Evolutionary conservation across 352 stramenopile species (phyloP), one percentile per base, ranked within the genome.

Genomic region (Phytophthora aleatoria): DNA sequence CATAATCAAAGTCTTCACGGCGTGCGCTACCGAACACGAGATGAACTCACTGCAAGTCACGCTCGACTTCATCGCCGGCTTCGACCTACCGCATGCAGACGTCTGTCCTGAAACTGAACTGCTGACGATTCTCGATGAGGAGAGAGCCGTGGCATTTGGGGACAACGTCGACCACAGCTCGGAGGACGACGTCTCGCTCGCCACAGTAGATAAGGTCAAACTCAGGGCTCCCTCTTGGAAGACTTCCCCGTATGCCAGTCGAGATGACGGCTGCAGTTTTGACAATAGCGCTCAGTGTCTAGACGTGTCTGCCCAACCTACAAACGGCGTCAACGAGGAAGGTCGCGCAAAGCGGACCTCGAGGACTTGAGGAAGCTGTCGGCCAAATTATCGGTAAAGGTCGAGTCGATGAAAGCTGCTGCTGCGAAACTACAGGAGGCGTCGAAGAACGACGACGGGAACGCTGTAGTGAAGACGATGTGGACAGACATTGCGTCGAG

Each of bases 341-440:
- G 31, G 0, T 48, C 64, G 4, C 57, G 57, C 1, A 71, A 71
- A 45, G 57, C 67, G 0, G 64, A 71, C 20, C 66, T 71, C 42
- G 42, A 7, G 2, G 44, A 67, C 13, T 31, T 71, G 10, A 26
- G n/a, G 9, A 54, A 50, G 27, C 7, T 49, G 8, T 20, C 41
- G 2, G 11, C 9, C 1, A 30, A 33, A 12, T 28, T 71, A 2
- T 28, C 64, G 1, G 28, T 48, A 6, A 62, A 49, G 8, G 12
- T 71, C 2, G 7, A 63, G 24, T 8, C 5, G 1, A 43, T 67
- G 38, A 45, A 62, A 24, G 8, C 44, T 0, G 42, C 35, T 30
- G 20, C 35, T 30, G 20, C 13, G 1, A 38, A 54, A n/a, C 1
- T 50, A 3, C 9, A 31, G 13, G 33, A 47, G 0, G 10, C 28